Percentiles rank a stretch among this genome's conserved stretches.
phyloP scores from a whole-genome alignment of 2,329 filamentous ascomycete genomes.

The Elsinoe australis region DNA sequence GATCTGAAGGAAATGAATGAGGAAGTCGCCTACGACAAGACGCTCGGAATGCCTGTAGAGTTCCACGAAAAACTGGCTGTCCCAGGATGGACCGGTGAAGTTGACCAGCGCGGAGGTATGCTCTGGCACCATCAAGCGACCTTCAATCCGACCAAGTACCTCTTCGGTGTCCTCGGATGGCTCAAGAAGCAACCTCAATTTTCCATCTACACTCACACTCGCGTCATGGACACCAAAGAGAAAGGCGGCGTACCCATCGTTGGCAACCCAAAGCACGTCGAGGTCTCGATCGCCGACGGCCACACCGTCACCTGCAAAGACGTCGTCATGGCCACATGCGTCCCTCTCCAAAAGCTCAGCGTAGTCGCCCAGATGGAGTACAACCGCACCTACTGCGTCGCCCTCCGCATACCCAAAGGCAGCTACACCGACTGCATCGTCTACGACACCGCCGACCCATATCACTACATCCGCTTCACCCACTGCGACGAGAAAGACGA shows the following conservation, averaged over 20 bases:
- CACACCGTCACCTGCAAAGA: constrained; percentile 43
- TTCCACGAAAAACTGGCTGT: constrained; percentile 42
- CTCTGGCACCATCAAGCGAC: constrained; percentile 45
- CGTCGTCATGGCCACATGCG: constrained; percentile 48
- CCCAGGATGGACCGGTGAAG: constrained; percentile 45
- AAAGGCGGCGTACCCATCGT: constrained; percentile 41
- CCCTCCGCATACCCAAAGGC: constrained; percentile 46
- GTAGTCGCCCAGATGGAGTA: constrained; percentile 48
- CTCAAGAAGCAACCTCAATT: constrained; percentile 47
- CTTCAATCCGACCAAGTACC: constrained; percentile 52
- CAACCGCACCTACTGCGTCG: constrained; percentile 50
- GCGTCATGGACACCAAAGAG: constrained; percentile 43
- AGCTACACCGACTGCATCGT: constrained; percentile 48
- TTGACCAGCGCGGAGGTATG: constrained; percentile 46
- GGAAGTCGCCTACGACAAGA: constrained; percentile 40
- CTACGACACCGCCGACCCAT: constrained; percentile 48
- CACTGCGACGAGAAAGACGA: constrained; percentile 47
- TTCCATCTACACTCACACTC: constrained; percentile 45
- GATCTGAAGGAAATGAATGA: constrained; percentile 41
- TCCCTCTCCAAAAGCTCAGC: constrained; percentile 50
- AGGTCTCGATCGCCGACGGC: constrained; percentile 41
- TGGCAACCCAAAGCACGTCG: constrained; percentile 41
- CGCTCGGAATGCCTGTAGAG: constrained; percentile 38
- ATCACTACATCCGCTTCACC: constrained; percentile 51
- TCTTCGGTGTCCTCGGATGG: constrained; percentile 46